These are phyloP conservation scores for Epichloe hybrida DNA, from an alignment of 2,329 filamentous ascomycete genomes.

Conservation along the genomic window DNA sequence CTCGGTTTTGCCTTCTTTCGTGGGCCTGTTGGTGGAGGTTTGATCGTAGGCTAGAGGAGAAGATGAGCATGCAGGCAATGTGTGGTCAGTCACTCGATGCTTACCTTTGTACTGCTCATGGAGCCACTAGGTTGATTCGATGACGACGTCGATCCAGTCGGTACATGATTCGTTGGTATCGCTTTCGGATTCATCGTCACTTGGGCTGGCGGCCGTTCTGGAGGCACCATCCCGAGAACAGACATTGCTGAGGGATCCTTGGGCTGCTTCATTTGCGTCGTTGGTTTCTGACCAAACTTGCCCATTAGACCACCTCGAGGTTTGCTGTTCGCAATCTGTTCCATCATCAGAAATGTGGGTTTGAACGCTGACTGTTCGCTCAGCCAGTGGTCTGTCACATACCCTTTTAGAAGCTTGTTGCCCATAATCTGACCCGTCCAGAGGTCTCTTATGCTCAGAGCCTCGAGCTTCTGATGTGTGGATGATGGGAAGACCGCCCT, in stretches of 20 bases:
- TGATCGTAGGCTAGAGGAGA: background rate
- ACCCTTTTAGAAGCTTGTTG: constrained; percentile 28
- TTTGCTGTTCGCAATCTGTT: constrained; percentile 18
- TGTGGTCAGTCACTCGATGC: background rate
- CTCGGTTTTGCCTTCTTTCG: constrained; percentile 11
- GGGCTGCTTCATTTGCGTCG: constrained; percentile 16
- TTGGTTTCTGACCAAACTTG: constrained; percentile 23
- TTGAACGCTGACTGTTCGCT: background rate
- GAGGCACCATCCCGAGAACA: constrained; percentile 34
- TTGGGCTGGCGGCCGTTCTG: constrained; percentile 25
- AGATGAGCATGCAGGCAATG: background rate
- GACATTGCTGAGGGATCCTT: constrained; percentile 40
- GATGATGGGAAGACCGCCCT: constrained; percentile 24
- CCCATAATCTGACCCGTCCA: constrained; percentile 22
- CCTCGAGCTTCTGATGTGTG: constrained; percentile 19
- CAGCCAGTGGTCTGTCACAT: constrained; percentile 13
- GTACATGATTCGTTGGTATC: constrained; percentile 6
- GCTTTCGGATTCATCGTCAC: constrained; percentile 5
- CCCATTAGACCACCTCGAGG: constrained; percentile 20
- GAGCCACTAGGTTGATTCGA: constrained; percentile 8
- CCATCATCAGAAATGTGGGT: constrained; percentile 13
- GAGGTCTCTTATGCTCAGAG: constrained; percentile 22
- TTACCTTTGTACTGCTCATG: constrained; percentile 11
- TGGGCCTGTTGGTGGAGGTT: constrained; percentile 2
- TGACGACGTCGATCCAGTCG: constrained; percentile 11